Base-by-base conservation (phyloP, 192 early-diverging fungal genomes). In the Cetraspora pellucida region DNA sequence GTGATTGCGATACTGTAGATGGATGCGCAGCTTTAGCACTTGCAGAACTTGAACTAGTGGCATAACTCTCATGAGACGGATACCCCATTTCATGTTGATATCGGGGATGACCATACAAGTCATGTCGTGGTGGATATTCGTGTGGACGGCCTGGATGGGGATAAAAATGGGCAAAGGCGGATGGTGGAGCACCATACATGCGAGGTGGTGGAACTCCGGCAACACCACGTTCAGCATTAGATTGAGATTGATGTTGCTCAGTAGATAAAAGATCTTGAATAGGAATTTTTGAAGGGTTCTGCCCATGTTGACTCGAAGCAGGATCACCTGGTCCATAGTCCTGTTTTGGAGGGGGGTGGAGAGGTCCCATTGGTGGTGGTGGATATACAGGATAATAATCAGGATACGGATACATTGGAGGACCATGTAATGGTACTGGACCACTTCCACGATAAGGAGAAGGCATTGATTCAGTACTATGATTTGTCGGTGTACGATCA, bases 331-430 rank as follows among this genome's bases (percentile, higher is more conserved):
- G 13, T 13, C 50, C 50, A 52, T 52, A 52, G 14, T 52, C 50
- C 13, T 52, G 13, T 52, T 52, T 52, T 3, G 59, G 59, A 28
- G 31, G 31, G 5, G 31, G 31, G 5, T 37, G 31, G 5, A 37
- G 31, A 37, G 31, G 31, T 3, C 31, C 31, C 31, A 37, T 37
- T 3, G 28, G 21, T 37, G 64, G 64, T 17, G 43, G 43, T 8
- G 27, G 43, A 19, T 10, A 13, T 44, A 37, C 31, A 45, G 27
- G 27, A 43, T 66, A 66, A 66, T 66, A 66, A 16, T 66, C 64
- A n/a, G 67, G 67, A 49, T 69, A 45, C 25, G 28, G 37, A 45
- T 69, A 69, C 67, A 69, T 69, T 25, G 45, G 31, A 23, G 43
- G 67, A 49, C 16, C n/a, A 45, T 13, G 45, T 45, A 14, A 45